These are phyloP conservation scores for Metarhizium rileyi DNA, from an alignment of 2,329 filamentous ascomycete species.

Conservation along the genomic window DNA sequence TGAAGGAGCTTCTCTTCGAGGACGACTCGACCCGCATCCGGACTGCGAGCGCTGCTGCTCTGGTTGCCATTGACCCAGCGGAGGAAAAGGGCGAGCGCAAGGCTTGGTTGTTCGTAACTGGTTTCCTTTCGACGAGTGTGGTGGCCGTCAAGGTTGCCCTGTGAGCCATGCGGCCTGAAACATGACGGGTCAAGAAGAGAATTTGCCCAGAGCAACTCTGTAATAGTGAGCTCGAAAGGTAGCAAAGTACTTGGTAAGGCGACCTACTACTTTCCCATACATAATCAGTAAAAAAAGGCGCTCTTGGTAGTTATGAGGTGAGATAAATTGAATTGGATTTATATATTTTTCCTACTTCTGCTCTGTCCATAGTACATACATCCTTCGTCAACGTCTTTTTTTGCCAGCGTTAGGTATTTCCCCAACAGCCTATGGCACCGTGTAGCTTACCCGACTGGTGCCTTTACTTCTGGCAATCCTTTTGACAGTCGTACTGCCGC, in stretches of 20 bases:
- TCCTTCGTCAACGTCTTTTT: neutral
- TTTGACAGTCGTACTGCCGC: constrained; percentile 52
- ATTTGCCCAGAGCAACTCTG: too few relatives aligned
- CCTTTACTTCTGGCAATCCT: constrained; percentile 59
- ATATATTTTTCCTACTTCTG: too few relatives aligned
- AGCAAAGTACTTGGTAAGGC: too few relatives aligned
- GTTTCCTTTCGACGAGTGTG: constrained; percentile 38
- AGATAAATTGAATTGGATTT: too few relatives aligned
- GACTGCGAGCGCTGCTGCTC: constrained; percentile 38
- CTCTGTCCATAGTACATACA: too few relatives aligned
- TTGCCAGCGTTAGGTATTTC: too few relatives aligned
- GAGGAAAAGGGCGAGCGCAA: constrained; percentile 32
- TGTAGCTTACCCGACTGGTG: constrained; percentile 47
- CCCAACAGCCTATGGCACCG: constrained; percentile 6
- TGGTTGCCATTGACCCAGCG: constrained; percentile 42
- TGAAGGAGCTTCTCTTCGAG: constrained; percentile 41
- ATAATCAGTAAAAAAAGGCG: too few relatives aligned
- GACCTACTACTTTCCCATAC: too few relatives aligned
- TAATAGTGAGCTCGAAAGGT: too few relatives aligned
- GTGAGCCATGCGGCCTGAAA: constrained; percentile 4
- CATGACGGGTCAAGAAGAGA: neutral
- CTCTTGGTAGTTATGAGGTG: too few relatives aligned
- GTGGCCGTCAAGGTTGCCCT: constrained; percentile 45
- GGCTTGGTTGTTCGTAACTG: constrained; percentile 49
- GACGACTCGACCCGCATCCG: constrained; percentile 45